Percentiles rank a stretch among this genome's conserved stretches.
These are phyloP conservation scores for Bruguiera sexangula DNA, from an alignment of 345 rosid species.

Conservation along the genomic window DNA sequence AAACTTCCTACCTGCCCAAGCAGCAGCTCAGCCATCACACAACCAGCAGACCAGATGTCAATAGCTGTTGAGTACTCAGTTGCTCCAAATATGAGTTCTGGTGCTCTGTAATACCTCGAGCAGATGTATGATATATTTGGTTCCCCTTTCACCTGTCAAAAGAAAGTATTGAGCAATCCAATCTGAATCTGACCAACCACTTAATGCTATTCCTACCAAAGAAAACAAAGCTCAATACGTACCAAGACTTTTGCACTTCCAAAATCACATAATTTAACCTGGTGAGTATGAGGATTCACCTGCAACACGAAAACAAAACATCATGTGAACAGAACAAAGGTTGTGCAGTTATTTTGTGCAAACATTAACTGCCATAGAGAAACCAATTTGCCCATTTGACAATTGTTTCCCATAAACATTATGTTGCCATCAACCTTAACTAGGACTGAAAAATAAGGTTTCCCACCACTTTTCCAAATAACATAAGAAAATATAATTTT, in stretches of 20 bases:
- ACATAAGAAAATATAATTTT: not conserved
- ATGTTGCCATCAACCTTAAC: not conserved
- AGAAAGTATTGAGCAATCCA: constrained; percentile 11
- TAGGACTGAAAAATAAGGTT: not conserved
- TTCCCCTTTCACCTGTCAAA: constrained; percentile 87
- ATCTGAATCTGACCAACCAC: not conserved
- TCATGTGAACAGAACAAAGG: not conserved
- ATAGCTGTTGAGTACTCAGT: constrained; percentile 90
- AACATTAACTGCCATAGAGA: not conserved
- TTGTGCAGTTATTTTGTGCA: not conserved
- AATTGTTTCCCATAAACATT: not conserved
- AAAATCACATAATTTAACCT: constrained; percentile 94
- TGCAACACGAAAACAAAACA: constrained; percentile 23
- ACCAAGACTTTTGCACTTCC: constrained; percentile 99
- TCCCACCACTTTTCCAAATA: not conserved
- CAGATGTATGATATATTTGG: constrained; percentile 96
- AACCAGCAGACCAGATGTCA: constrained; percentile 98
- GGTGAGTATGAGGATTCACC: constrained; percentile 99
- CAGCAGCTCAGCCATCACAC: constrained; percentile 87
- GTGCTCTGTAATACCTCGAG: constrained; percentile 97
- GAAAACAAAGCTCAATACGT: constrained; percentile 16
- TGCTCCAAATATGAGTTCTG: constrained; percentile 97
- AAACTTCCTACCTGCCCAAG: constrained; percentile 72
- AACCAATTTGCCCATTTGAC: not conserved
- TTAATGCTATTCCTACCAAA: not conserved